Conservation (phyloP, 306 rosid genomes). For the Dryas octopetala region DNA sequence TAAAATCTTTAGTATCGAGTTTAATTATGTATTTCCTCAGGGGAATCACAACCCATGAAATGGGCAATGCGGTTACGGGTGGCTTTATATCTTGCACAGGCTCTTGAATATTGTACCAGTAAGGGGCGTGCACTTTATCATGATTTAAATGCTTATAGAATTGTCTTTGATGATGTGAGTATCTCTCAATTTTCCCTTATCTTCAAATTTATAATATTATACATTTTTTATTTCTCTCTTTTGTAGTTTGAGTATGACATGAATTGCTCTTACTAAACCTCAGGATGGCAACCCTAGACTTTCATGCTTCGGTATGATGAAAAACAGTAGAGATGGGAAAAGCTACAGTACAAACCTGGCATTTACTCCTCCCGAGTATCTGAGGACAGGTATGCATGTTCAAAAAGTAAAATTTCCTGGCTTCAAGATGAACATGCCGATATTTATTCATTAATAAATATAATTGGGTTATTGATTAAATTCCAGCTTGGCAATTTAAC, state of each 20-base stretch:
- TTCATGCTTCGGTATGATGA: constrained; percentile 97
- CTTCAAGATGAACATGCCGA: constrained; percentile 7
- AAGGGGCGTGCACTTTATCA: constrained; percentile 92
- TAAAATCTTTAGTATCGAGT: constrained; percentile 4
- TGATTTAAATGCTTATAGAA: constrained; percentile 91
- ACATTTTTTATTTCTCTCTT: background rate
- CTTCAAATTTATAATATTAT: background rate
- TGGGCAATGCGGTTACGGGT: constrained; percentile 97
- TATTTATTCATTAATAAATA: constrained; percentile 1
- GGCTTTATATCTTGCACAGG: constrained; percentile 90
- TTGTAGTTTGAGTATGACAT: constrained; percentile 12
- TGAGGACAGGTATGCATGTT: constrained; percentile 66
- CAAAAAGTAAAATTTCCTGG: constrained; percentile 7
- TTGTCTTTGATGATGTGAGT: constrained; percentile 87
- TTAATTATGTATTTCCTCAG: constrained; percentile 41
- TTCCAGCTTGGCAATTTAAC: background rate
- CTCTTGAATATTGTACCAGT: constrained; percentile 91
- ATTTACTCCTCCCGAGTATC: constrained; percentile 92
- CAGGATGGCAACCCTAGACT: constrained; percentile 94
- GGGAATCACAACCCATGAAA: constrained; percentile 94
- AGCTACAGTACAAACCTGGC: constrained; percentile 96
- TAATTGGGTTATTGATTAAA: background rate
- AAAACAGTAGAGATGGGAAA: constrained; percentile 96
- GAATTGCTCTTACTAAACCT: constrained; percentile 22
- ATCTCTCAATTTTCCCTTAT: constrained; percentile 23